Evolutionary conservation across 306 rosid species (phyloP).

Genomic region (Neltuma alba): DNA sequence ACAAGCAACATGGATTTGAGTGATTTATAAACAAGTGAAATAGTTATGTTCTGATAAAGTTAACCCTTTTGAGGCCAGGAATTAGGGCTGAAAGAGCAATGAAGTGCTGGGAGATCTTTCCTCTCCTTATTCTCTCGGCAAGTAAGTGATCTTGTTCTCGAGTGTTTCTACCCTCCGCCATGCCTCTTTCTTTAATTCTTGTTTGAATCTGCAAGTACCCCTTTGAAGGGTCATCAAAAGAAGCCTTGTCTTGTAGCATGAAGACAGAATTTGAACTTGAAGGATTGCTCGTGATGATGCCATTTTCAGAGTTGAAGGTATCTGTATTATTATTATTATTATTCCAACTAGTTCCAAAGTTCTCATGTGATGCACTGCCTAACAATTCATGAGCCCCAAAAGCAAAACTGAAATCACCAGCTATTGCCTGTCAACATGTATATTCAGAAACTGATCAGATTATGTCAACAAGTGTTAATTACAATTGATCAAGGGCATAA

Average conservation of each 20-base stretch:
- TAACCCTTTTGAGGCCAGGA: constrained; percentile 79
- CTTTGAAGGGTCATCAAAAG: constrained; percentile 16
- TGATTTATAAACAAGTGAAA: background rate
- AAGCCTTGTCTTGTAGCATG: background rate
- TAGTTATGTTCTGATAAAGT: background rate
- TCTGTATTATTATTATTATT: background rate
- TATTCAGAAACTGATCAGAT: background rate
- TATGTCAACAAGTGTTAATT: background rate
- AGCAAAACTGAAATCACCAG: constrained; percentile 44
- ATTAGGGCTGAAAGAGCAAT: constrained; percentile 78
- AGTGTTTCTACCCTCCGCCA: constrained; percentile 28
- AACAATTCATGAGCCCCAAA: background rate
- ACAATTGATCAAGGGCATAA: background rate
- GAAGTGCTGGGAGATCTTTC: constrained; percentile 70
- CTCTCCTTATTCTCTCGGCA: constrained; percentile 79
- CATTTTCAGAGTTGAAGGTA: background rate
- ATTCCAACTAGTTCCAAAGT: background rate
- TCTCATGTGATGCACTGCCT: constrained; percentile 10
- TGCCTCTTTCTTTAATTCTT: background rate
- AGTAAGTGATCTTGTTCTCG: constrained; percentile 53
- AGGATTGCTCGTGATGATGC: background rate
- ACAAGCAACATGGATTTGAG: background rate
- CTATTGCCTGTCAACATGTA: constrained; percentile 38
- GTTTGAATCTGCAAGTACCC: constrained; percentile 28
- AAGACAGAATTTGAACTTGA: constrained; percentile 19